A percentile compares a stretch with the other conserved stretches of the same genome.
Conservation (phyloP, 2,329 filamentous ascomycete species). For the Dichotomopilus funicola region DNA sequence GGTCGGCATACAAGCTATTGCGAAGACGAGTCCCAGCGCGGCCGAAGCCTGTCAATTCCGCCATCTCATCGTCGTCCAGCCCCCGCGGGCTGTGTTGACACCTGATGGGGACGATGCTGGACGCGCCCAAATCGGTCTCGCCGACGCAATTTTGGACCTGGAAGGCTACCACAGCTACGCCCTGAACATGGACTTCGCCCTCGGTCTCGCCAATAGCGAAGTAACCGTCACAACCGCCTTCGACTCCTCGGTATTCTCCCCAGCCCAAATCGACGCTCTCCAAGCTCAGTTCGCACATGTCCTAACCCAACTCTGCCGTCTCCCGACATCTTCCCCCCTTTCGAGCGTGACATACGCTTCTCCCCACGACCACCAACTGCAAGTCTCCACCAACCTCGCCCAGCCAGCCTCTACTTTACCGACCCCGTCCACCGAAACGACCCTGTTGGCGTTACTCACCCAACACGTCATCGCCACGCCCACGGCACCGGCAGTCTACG, state of each 20-base stretch:
- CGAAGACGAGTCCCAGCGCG: constrained; percentile 1
- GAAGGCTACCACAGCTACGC: constrained; percentile 10
- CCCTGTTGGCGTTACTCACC: constrained; percentile 1
- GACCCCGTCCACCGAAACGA: not conserved
- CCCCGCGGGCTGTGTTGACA: not conserved
- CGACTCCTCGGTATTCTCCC: constrained; percentile 3
- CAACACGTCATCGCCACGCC: constrained; percentile 1
- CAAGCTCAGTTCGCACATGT: constrained; percentile 9
- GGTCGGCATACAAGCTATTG: constrained; percentile 9
- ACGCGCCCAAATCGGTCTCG: not conserved
- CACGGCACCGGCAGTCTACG: constrained; percentile 3
- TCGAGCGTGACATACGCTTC: constrained; percentile 3
- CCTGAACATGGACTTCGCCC: constrained; percentile 9
- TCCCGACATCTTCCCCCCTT: not conserved
- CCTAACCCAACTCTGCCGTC: constrained; percentile 8
- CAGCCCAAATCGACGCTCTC: constrained; percentile 1
- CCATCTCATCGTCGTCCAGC: constrained; percentile 12
- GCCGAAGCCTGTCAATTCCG: constrained; percentile 13
- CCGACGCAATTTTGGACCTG: not conserved
- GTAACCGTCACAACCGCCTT: constrained; percentile 7
- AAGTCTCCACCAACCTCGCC: constrained; percentile 3
- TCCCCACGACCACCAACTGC: constrained; percentile 6
- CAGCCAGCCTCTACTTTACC: constrained; percentile 1
- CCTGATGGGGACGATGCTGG: not conserved
- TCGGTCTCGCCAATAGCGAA: constrained; percentile 1